Evolutionary conservation across 164 flowering plant species (phyloP).

Genomic region (Macadamia integrifolia): DNA sequence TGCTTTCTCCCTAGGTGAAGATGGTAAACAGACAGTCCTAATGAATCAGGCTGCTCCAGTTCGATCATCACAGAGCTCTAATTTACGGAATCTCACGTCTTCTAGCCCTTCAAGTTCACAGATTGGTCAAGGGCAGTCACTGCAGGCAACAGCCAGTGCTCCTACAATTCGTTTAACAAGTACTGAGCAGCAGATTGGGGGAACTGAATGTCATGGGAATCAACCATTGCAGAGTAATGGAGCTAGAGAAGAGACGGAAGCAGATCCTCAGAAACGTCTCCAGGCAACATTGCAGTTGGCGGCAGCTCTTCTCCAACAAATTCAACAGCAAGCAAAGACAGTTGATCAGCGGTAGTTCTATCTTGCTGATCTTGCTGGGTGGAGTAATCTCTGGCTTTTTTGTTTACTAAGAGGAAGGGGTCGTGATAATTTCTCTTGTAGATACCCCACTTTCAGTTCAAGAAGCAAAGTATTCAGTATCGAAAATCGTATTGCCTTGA

Average conservation of each 20-base stretch:
- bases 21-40: constrained; percentile 20
- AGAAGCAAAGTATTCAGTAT: background rate
- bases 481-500: too few species aligned
- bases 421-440: too few species aligned
- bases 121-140: constrained; percentile 33
- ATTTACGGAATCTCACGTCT: constrained; percentile 22
- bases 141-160: constrained; percentile 28
- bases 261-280: constrained; percentile 83
- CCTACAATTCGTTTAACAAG: constrained; percentile 20
- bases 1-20: constrained; percentile 19
- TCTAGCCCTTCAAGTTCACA: constrained; percentile 24
- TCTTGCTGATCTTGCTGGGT: too few species aligned
- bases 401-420: background rate
- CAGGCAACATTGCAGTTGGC: constrained; percentile 95
- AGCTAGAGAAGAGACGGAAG: constrained; percentile 44
- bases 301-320: constrained; percentile 95
- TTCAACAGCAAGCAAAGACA: constrained; percentile 67
- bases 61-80: constrained; percentile 20
- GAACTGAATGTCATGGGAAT: constrained; percentile 20
- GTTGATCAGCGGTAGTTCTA: constrained; percentile 14
- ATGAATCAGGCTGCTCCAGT: constrained; percentile 23
- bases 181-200: constrained; percentile 25
- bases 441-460: background rate
- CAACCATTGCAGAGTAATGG: constrained; percentile 25
- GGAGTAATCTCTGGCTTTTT: background rate